Conservation (phyloP, 2,329 filamentous ascomycete species). For the Alternaria viburni region DNA sequence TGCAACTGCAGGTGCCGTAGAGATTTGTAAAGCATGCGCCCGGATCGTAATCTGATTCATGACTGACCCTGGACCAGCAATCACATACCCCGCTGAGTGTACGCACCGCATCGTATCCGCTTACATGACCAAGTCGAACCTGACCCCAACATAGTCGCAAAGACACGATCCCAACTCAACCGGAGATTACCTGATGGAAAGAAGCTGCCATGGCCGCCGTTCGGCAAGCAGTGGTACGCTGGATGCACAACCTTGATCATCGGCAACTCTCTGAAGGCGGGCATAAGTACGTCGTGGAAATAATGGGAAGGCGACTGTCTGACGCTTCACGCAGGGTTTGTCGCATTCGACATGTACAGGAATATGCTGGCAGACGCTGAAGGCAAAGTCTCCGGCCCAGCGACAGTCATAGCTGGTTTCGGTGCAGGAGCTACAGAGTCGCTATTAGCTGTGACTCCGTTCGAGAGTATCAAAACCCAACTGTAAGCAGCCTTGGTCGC, state of each 20-base stretch:
- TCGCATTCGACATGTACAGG: constrained; percentile 97
- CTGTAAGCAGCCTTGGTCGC: constrained; percentile 55
- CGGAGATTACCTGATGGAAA: constrained; percentile 77
- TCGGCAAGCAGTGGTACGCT: constrained; percentile 94
- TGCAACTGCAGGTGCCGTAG: constrained; percentile 89
- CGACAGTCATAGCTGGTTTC: constrained; percentile 91
- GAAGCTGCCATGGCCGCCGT: constrained; percentile 94
- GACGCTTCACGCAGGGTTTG: constrained; percentile 67
- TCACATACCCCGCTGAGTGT: constrained; percentile 96
- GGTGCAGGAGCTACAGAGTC: constrained; percentile 95
- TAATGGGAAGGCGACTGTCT: background rate
- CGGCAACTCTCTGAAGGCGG: constrained; percentile 95
- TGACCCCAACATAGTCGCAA: constrained; percentile 70
- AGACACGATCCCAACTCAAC: constrained; percentile 94
- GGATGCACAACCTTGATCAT: constrained; percentile 97
- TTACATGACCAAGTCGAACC: constrained; percentile 1
- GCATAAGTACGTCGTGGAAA: constrained; percentile 73
- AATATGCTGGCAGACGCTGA: constrained; percentile 78
- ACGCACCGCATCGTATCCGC: constrained; percentile 41
- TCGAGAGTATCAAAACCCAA: constrained; percentile 98
- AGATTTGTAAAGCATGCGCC: constrained; percentile 71
- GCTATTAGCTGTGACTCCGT: constrained; percentile 90
- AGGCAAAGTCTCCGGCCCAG: constrained; percentile 87
- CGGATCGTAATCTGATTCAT: background rate
- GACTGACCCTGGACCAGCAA: constrained; percentile 60